Evolutionary conservation across 257 asterid species (phyloP).

Genomic region (Solanum microdontum): DNA sequence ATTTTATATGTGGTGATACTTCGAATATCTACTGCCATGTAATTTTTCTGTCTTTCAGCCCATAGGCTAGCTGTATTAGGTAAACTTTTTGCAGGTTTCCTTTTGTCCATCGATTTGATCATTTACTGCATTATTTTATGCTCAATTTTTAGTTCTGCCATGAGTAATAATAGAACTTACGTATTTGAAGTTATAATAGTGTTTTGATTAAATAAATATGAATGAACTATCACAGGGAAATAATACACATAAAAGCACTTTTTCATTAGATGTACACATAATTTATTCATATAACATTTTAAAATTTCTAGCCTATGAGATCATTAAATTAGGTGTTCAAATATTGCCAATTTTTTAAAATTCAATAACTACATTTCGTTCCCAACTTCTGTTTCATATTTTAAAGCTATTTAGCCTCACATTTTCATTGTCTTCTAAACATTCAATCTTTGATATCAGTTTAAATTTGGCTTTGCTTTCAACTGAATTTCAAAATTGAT

Average conservation of each 20-base stretch:
- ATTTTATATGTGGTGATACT: not conserved
- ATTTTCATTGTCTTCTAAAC: not conserved
- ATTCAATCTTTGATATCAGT: not conserved
- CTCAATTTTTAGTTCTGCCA: not conserved
- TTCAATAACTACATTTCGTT: not conserved
- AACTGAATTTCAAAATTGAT: not conserved
- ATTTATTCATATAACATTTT: not conserved
- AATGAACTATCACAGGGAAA: not conserved
- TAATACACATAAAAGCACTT: not conserved
- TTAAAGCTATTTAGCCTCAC: not conserved
- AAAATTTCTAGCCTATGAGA: not conserved
- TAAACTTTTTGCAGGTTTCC: not conserved
- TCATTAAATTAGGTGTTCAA: not conserved
- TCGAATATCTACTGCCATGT: not conserved
- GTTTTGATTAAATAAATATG: not conserved
- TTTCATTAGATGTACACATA: not conserved
- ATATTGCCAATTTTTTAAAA: not conserved
- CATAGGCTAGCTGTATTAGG: not conserved
- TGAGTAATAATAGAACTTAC: not conserved
- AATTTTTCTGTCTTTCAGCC: not conserved
- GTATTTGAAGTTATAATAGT: not conserved
- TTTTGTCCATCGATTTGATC: not conserved
- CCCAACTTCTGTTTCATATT: not conserved
- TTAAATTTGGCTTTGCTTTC: not conserved
- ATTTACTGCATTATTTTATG: not conserved